Conservation (phyloP, 148 eudicot genomes). For the Suaeda aralocaspica region DNA sequence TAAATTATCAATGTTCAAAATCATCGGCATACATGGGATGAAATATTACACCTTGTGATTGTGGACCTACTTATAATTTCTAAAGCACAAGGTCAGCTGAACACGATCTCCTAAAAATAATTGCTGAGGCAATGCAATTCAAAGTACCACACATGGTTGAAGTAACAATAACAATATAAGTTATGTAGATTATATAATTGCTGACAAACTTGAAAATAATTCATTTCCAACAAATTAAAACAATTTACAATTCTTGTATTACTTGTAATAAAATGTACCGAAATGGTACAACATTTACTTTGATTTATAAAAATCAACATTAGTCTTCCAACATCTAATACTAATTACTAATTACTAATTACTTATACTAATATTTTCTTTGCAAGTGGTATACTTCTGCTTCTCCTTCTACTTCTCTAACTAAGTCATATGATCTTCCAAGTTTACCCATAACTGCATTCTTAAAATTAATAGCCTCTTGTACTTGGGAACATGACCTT, state of each 20-base stretch:
- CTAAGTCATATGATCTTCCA: slow-evolving; percentile 37
- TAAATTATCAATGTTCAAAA: too few relatives aligned
- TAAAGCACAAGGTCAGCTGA: background rate
- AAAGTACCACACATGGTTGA: slow-evolving; percentile 7
- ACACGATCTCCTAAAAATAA: background rate
- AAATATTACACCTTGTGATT: too few relatives aligned
- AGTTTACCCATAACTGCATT: slow-evolving; percentile 73
- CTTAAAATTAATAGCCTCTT: slow-evolving; percentile 61
- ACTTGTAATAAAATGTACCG: slow-evolving; percentile 10
- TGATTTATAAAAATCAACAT: slow-evolving; percentile 2
- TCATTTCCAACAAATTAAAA: background rate
- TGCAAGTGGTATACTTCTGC: slow-evolving; percentile 18
- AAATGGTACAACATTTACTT: slow-evolving; percentile 21
- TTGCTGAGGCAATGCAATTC: background rate
- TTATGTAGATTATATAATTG: slow-evolving; percentile 1
- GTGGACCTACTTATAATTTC: slow-evolving; percentile 1
- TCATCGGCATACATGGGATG: too few relatives aligned
- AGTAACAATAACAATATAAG: slow-evolving; percentile 6
- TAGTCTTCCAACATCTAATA: background rate
- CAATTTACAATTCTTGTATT: slow-evolving; percentile 13
- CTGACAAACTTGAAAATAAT: background rate
- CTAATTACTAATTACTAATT: background rate
- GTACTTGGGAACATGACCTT: slow-evolving; percentile 72
- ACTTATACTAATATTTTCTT: slow-evolving; percentile 4
- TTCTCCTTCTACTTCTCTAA: slow-evolving; percentile 18